Base-by-base conservation (phyloP, 2,329 filamentous ascomycete genomes). In the Fusarium ramigenum region DNA sequence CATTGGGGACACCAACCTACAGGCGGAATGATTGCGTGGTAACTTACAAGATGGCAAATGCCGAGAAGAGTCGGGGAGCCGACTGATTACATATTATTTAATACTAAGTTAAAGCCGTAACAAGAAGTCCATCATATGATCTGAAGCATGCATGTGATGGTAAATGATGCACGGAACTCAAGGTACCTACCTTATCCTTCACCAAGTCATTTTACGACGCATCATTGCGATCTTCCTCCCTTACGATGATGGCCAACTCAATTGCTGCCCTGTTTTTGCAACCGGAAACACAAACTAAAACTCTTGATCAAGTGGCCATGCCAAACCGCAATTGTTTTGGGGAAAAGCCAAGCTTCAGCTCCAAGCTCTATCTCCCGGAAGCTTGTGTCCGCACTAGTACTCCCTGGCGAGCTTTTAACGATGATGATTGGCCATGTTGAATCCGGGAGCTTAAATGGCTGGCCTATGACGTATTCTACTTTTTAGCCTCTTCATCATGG, bases 401-500 rank as follows among this genome's bases (percentile, higher is more conserved):
- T 70, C 54, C 66, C 69, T 73, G 69, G 59, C 53, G 40, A 18
- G 49, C 32, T 49, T 28, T 50, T 40, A 30, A 49, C 34, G 46
- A 56, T 32, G 40, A 42, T 66, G 63, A 78, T 78, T 75, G 75
- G 76, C 44, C 53, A 61, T 44, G 40, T 46, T 12, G 4, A 19
- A 32, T n/a, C 12, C 14, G 23, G 30, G 40, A 46, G 67, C 54
- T 60, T 62, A 67, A 54, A 63, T 69, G 69, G 65, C 36, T 66
- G 44, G 59, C 44, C 53, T 63, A 78, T 78, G 76, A 78, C 76
- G 76, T 78, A 73, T 40, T 74, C 67, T 75, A 78, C 66, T 74
- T 77, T 73, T 62, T 50, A 63, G 58, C 43, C 36, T 39, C 52
- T 66, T 72, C 52, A 72, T 65, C 63, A 63, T 65, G 66, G 52